These are phyloP conservation scores for Penicillium malachiteum DNA, from an alignment of 495 filamentous ascomycete species.

Conservation along the genomic window DNA sequence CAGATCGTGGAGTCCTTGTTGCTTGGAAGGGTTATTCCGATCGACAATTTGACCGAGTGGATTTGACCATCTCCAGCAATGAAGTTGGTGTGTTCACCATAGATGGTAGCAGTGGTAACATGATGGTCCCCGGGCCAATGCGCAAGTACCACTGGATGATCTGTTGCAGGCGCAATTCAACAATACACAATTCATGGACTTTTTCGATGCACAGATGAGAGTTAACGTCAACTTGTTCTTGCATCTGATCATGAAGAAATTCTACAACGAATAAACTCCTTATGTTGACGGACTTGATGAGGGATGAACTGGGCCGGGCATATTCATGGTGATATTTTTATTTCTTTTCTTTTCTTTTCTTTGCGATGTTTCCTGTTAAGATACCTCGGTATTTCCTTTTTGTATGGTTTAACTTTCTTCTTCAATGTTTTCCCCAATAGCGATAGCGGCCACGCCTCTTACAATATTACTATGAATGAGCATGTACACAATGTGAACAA, in stretches of 20 bases:
- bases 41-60: slow-evolving; percentile 85
- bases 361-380: slow-evolving; percentile 25
- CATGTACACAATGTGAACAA: slow-evolving; percentile 26
- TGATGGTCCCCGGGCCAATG: slow-evolving; percentile 96
- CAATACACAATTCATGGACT: slow-evolving; percentile 87
- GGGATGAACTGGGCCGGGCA: slow-evolving; percentile 25
- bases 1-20: slow-evolving; percentile 91
- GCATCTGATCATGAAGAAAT: slow-evolving; percentile 97
- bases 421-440: slow-evolving; percentile 10
- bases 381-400: slow-evolving; percentile 33
- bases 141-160: slow-evolving; percentile 87
- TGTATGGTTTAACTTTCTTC: slow-evolving; percentile 15
- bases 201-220: slow-evolving; percentile 84
- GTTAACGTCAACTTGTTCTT: slow-evolving; percentile 95
- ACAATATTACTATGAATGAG: slow-evolving; percentile 13
- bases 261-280: slow-evolving; percentile 66
- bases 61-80: slow-evolving; percentile 91
- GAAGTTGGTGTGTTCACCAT: slow-evolving; percentile 92
- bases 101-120: slow-evolving; percentile 87
- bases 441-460: slow-evolving; percentile 23
- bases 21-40: slow-evolving; percentile 81
- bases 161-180: slow-evolving; percentile 96
- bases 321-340: slow-evolving; percentile 30
- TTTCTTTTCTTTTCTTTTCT: slow-evolving; percentile 20
- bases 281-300: slow-evolving; percentile 25